These are phyloP conservation scores for Austroboletus festivus DNA, from an alignment of 768 basidiomycete genomes.

Conservation along the genomic window DNA sequence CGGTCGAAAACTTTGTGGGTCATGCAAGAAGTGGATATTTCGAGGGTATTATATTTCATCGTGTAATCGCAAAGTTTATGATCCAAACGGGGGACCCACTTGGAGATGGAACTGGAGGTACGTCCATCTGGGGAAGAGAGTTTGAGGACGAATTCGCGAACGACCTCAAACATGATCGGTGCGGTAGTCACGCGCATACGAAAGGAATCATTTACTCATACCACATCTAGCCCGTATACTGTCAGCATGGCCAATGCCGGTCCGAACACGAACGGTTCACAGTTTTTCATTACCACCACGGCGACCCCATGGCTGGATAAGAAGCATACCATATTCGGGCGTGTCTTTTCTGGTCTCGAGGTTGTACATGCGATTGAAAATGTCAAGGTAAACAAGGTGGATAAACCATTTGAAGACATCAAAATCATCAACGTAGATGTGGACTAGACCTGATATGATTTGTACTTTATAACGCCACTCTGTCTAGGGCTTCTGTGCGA, in stretches of 20 bases:
- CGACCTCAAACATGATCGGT: slow-evolving; percentile 89
- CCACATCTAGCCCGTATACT: slow-evolving; percentile 73
- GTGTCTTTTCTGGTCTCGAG: slow-evolving; percentile 83
- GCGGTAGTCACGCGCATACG: slow-evolving; percentile 12
- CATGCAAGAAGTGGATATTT: slow-evolving; percentile 87
- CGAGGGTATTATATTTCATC: slow-evolving; percentile 92
- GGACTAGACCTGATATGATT: slow-evolving; percentile 39
- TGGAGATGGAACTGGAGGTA: slow-evolving; percentile 92
- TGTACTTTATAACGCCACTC: slow-evolving; percentile 43
- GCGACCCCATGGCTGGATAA: slow-evolving; percentile 92
- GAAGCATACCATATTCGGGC: slow-evolving; percentile 91
- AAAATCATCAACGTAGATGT: slow-evolving; percentile 81
- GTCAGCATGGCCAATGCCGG: slow-evolving; percentile 96
- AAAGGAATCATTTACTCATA: slow-evolving; percentile 2
- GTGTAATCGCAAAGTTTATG: slow-evolving; percentile 98
- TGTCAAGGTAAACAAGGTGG: slow-evolving; percentile 76
- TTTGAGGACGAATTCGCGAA: slow-evolving; percentile 95
- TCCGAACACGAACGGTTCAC: slow-evolving; percentile 87
- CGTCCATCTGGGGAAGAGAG: slow-evolving; percentile 84
- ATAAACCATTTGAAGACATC: slow-evolving; percentile 92
- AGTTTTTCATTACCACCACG: slow-evolving; percentile 97
- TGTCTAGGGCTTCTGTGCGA: slow-evolving; percentile 38
- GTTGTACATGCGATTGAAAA: slow-evolving; percentile 92
- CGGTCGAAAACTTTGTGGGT: slow-evolving; percentile 97
- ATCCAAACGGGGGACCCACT: slow-evolving; percentile 94